These are phyloP conservation scores for Amanita polypyramis DNA, from an alignment of 768 basidiomycete species.

Conservation along the genomic window DNA sequence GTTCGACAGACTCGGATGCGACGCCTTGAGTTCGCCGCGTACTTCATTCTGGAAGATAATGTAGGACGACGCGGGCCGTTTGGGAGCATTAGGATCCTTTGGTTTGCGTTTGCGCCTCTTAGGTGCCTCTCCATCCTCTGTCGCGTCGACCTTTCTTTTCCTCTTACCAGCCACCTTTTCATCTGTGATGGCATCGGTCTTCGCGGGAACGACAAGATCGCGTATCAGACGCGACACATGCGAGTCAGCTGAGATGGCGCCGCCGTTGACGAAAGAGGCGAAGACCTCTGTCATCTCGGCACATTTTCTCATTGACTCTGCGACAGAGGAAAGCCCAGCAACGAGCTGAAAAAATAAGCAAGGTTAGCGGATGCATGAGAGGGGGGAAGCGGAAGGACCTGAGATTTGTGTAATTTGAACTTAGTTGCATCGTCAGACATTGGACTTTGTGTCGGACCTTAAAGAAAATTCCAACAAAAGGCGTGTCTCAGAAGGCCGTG, in stretches of 20 bases:
- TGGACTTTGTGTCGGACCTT: constrained; percentile 4
- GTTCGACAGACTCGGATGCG: constrained; percentile 56
- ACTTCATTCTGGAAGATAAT: constrained; percentile 91
- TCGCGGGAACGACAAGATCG: constrained; percentile 13
- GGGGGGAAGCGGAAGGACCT: constrained; percentile 19
- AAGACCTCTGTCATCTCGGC: constrained; percentile 53
- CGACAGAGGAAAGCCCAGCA: constrained; percentile 41
- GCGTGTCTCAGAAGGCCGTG: constrained; percentile 29
- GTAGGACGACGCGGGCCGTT: constrained; percentile 87
- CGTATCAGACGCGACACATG: constrained; percentile 12
- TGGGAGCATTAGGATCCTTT: constrained; percentile 89
- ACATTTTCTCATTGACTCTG: constrained; percentile 53
- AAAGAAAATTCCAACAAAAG: constrained; percentile 11
- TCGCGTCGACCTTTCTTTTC: constrained; percentile 45
- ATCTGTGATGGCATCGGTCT: neutral
- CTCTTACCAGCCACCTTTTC: constrained; percentile 17
- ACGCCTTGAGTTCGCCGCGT: constrained; percentile 58
- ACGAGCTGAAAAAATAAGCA: constrained; percentile 34
- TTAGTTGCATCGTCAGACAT: constrained; percentile 19
- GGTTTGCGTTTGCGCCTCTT: constrained; percentile 58
- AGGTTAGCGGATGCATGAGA: constrained; percentile 9
- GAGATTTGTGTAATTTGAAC: constrained; percentile 21
- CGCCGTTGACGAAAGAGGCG: constrained; percentile 34
- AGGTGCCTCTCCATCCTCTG: constrained; percentile 28
- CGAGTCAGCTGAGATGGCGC: constrained; percentile 17